A percentile compares a stretch with the other conserved stretches of the same genome.
phyloP scores from a whole-genome alignment of 768 basidiomycete species.

The Phylloporus sp. region DNA sequence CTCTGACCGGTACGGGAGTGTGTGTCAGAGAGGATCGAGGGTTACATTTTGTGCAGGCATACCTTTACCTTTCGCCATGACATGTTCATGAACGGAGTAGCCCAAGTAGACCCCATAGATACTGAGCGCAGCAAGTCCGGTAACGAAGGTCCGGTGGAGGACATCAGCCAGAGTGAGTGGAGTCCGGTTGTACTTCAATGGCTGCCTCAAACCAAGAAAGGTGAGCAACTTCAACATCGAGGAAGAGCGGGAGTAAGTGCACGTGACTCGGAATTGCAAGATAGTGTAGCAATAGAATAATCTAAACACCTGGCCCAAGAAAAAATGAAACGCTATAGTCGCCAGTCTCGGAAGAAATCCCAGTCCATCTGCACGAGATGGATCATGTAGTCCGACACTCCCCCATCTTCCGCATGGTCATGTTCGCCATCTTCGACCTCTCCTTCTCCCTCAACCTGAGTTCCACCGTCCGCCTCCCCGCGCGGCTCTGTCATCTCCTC shows the following conservation, averaged over 20 bases:
- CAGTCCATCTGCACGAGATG: constrained; percentile 55
- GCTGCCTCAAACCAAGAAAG: constrained; percentile 25
- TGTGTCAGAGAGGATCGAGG: not conserved
- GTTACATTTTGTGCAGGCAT: not conserved
- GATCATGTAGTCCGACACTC: constrained; percentile 84
- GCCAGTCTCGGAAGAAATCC: constrained; percentile 74
- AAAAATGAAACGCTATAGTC: constrained; percentile 35
- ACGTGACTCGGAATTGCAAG: no score
- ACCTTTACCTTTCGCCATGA: constrained; percentile 32
- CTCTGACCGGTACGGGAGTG: constrained; percentile 9
- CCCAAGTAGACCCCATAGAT: constrained; percentile 32
- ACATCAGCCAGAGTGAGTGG: constrained; percentile 26
- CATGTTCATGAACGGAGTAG: constrained; percentile 29
- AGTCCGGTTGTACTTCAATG: constrained; percentile 20
- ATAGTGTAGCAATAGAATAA: constrained; percentile 19
- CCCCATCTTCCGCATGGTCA: constrained; percentile 45
- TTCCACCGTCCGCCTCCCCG: constrained; percentile 26
- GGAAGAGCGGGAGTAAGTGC: not conserved
- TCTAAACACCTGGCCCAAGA: not conserved
- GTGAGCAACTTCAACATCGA: constrained; percentile 27
- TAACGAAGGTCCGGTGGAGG: constrained; percentile 30
- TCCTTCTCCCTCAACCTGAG: constrained; percentile 34
- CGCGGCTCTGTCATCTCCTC: constrained; percentile 33
- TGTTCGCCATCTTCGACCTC: constrained; percentile 39
- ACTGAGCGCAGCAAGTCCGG: constrained; percentile 26